Conservation (phyloP, 1,284 basidiomycete genomes). For the Puccinia novopanici region DNA sequence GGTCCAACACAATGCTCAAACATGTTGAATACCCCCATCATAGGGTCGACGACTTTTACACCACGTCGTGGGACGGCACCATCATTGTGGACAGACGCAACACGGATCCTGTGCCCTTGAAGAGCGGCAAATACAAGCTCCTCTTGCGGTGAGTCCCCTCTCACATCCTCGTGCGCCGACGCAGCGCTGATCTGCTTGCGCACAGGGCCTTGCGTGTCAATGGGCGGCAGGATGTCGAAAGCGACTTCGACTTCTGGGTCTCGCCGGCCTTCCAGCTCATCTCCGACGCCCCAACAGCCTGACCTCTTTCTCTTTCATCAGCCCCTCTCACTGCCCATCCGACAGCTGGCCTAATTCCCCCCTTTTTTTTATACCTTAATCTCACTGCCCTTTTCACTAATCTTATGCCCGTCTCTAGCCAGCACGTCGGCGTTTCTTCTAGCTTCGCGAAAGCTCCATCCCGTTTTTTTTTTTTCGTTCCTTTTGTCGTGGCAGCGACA, state of each 20-base stretch:
- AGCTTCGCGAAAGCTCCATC: no score
- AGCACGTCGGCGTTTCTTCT: no score
- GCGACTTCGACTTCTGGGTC: constrained; percentile 14
- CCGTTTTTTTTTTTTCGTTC: no score
- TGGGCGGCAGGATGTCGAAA: background rate
- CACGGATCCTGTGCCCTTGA: background rate
- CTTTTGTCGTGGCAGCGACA: no score
- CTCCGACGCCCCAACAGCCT: no score
- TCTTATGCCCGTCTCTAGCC: no score
- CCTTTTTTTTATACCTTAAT: no score
- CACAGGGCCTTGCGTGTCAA: constrained; percentile 22
- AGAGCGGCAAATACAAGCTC: constrained; percentile 16
- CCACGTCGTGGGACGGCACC: background rate
- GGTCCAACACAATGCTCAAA: background rate
- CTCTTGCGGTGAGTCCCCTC: background rate
- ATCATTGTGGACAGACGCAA: background rate
- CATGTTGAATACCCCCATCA: background rate
- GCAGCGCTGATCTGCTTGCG: background rate
- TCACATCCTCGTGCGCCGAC: background rate
- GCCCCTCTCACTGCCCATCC: no score
- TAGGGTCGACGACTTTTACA: background rate
- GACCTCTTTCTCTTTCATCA: no score
- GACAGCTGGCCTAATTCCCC: no score
- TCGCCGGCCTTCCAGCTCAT: constrained; percentile 2
- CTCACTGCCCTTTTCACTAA: no score